phyloP scores from a whole-genome alignment of 108 stramenopile genomes.

The Bacterosira constricta region DNA sequence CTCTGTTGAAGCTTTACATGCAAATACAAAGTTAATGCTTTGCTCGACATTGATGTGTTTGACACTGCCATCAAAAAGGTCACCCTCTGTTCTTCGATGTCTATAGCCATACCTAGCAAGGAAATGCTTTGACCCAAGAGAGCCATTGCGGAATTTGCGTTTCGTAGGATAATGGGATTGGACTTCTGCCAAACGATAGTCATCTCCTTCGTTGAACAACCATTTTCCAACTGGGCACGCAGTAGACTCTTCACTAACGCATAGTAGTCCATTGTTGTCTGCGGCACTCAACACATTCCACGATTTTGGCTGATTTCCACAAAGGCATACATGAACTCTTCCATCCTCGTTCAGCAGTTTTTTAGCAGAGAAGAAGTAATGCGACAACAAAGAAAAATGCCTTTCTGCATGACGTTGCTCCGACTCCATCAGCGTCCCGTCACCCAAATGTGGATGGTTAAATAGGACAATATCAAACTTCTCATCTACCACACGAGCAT shows the following conservation, averaged over 20 bases:
- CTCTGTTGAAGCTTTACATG: not conserved
- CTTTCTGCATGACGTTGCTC: slow-evolving; percentile 45
- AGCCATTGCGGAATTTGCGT: slow-evolving; percentile 70
- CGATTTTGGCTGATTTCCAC: slow-evolving; percentile 62
- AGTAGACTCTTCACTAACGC: slow-evolving; percentile 32
- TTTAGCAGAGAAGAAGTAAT: slow-evolving; percentile 68
- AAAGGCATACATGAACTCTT: slow-evolving; percentile 62
- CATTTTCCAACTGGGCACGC: slow-evolving; percentile 42
- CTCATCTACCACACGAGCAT: not conserved
- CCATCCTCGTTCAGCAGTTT: slow-evolving; percentile 31
- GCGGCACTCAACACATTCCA: slow-evolving; percentile 60
- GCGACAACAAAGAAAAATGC: slow-evolving; percentile 55
- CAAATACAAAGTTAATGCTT: slow-evolving; percentile 61
- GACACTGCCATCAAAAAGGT: slow-evolving; percentile 40
- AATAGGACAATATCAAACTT: slow-evolving; percentile 66
- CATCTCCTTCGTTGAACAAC: slow-evolving; percentile 31
- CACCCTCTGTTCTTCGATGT: slow-evolving; percentile 73
- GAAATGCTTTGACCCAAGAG: slow-evolving; percentile 60
- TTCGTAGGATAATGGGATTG: slow-evolving; percentile 50
- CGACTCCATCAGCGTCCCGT: slow-evolving; percentile 29
- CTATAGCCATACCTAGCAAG: slow-evolving; percentile 68
- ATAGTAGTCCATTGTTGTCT: slow-evolving; percentile 26
- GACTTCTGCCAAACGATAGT: slow-evolving; percentile 4
- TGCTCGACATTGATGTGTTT: slow-evolving; percentile 59
- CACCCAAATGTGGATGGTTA: slow-evolving; percentile 79